A percentile compares a stretch with the other conserved stretches of the same genome.
phyloP scores from a whole-genome alignment of 257 asterid species.

The Nyctanthes arbortristis region DNA sequence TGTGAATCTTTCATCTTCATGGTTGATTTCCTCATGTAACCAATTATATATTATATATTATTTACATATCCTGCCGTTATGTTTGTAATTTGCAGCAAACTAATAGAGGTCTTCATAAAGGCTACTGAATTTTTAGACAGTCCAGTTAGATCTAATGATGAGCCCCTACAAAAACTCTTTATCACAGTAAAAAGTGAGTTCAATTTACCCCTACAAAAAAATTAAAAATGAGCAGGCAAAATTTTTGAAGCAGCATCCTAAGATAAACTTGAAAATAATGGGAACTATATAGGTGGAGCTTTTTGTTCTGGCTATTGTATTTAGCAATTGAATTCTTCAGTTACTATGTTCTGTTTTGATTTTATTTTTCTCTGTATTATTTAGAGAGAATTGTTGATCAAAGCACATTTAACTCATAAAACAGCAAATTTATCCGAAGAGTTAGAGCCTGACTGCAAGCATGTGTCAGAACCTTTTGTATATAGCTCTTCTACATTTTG shows the following conservation, averaged over 20 bases:
- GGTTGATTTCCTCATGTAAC: slow-evolving; percentile 1
- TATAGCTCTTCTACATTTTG: no score
- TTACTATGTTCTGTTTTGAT: slow-evolving; percentile 13
- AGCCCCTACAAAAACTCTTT: slow-evolving; percentile 83
- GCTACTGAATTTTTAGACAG: slow-evolving; percentile 85
- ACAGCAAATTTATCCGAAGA: slow-evolving; percentile 60
- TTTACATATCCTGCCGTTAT: slow-evolving; percentile 24
- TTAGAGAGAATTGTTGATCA: slow-evolving; percentile 82
- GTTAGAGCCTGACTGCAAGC: slow-evolving; percentile 65
- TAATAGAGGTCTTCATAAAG: slow-evolving; percentile 74
- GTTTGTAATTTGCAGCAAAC: slow-evolving; percentile 64
- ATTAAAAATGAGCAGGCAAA: slow-evolving; percentile 79
- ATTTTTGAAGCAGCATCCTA: slow-evolving; percentile 93
- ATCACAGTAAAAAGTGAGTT: slow-evolving; percentile 66
- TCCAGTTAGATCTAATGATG: slow-evolving; percentile 85
- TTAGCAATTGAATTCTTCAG: background rate
- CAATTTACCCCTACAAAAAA: slow-evolving; percentile 73
- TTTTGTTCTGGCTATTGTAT: slow-evolving; percentile 9
- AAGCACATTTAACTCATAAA: slow-evolving; percentile 75
- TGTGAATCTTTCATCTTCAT: slow-evolving; percentile 8
- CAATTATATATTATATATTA: slow-evolving; percentile 9
- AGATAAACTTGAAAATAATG: slow-evolving; percentile 50
- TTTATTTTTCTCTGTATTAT: slow-evolving; percentile 21
- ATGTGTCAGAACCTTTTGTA: slow-evolving; percentile 58
- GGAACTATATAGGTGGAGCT: slow-evolving; percentile 5